Evolutionary conservation across 495 filamentous ascomycete species (phyloP).

Genomic region (Hypoxylon crocopeplum): DNA sequence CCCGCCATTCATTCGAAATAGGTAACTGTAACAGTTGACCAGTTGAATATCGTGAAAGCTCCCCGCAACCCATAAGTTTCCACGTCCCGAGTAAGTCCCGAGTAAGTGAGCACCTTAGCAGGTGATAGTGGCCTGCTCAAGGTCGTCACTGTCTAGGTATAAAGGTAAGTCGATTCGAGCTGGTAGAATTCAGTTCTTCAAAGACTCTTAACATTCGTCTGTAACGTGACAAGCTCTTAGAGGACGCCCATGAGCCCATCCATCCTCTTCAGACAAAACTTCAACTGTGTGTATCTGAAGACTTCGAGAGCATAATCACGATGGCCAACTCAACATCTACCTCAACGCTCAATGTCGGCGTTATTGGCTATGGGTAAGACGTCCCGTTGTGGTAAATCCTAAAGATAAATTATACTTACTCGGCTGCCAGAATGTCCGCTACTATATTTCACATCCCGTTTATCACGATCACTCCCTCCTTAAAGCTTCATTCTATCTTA

Average conservation of each 20-base stretch:
- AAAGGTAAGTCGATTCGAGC: background rate
- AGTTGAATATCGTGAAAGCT: constrained; percentile 18
- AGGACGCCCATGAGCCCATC: no score
- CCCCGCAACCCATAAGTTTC: constrained; percentile 2
- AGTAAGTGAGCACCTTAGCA: no score
- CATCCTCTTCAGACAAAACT: no score
- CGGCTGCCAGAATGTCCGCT: constrained; percentile 69
- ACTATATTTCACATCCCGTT: constrained; percentile 93
- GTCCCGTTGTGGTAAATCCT: background rate
- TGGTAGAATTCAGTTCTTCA: no score
- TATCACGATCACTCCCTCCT: constrained; percentile 66
- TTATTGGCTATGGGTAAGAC: constrained; percentile 62
- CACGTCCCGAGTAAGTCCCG: background rate
- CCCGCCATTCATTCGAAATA: no score
- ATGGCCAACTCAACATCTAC: constrained; percentile 24
- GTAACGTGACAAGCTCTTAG: no score
- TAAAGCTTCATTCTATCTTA: constrained; percentile 78
- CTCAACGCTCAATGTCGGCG: constrained; percentile 57
- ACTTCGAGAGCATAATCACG: constrained; percentile 17
- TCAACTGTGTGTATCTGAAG: no score
- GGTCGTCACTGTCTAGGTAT: no score
- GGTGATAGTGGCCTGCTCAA: no score
- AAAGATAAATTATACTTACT: constrained; percentile 14
- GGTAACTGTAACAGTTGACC: constrained; percentile 34
- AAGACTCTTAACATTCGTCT: no score